These are phyloP conservation scores for Ogataea minuta DNA, from an alignment of 805 yeast genomes.

Conservation along the genomic window DNA sequence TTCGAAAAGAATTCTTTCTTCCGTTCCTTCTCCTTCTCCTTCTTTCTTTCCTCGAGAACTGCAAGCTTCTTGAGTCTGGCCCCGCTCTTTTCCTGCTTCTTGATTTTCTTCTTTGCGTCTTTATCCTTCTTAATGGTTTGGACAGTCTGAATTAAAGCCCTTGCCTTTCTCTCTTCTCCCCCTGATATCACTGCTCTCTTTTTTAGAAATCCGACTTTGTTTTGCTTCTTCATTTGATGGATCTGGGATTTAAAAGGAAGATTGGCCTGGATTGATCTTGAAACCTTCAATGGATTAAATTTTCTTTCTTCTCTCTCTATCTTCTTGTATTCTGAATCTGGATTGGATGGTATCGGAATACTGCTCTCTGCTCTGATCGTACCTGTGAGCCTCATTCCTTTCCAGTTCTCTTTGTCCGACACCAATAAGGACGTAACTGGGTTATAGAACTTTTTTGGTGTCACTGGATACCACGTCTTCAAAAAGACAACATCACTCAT, in stretches of 20 bases:
- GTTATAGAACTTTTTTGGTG: slow-evolving; percentile 85
- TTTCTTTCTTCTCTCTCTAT: slow-evolving; percentile 81
- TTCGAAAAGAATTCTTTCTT: slow-evolving; percentile 83
- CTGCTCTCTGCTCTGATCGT: slow-evolving; percentile 78
- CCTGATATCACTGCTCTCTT: slow-evolving; percentile 93
- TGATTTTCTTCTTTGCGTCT: slow-evolving; percentile 69
- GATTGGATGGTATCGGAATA: slow-evolving; percentile 57
- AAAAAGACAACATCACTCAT: slow-evolving; percentile 87
- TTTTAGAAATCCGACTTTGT: slow-evolving; percentile 71
- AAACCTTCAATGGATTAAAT: slow-evolving; percentile 86
- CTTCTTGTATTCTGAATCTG: slow-evolving; percentile 56
- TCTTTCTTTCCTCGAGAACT: slow-evolving; percentile 66
- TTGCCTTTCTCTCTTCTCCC: slow-evolving; percentile 91
- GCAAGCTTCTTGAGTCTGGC: slow-evolving; percentile 74
- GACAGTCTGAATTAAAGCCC: slow-evolving; percentile 83
- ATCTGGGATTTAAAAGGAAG: slow-evolving; percentile 93
- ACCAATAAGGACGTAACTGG: slow-evolving; percentile 91
- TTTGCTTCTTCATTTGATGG: slow-evolving; percentile 83
- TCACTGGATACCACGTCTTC: slow-evolving; percentile 96
- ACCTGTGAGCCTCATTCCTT: slow-evolving; percentile 95
- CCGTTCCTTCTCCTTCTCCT: slow-evolving; percentile 75
- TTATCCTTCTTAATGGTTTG: slow-evolving; percentile 83
- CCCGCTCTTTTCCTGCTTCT: slow-evolving; percentile 72
- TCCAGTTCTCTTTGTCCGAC: slow-evolving; percentile 80
- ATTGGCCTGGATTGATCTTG: slow-evolving; percentile 68